Percentiles rank a stretch among this genome's conserved stretches.
Evolutionary conservation across 805 yeast species (phyloP).

Genomic region (Suhomyces faveliae): DNA sequence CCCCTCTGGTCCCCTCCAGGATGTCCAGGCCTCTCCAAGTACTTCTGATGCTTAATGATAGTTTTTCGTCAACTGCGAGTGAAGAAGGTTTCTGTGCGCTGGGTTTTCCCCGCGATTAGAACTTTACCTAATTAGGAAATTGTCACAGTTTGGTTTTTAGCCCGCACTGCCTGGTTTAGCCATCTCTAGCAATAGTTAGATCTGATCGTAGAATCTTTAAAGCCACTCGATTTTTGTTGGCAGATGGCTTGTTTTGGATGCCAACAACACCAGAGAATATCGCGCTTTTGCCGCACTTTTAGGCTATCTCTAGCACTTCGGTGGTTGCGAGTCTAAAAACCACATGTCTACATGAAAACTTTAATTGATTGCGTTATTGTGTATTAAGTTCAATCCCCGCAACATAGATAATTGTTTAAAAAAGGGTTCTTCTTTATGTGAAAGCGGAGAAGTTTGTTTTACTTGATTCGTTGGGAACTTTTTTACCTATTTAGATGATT

Average conservation of each 20-base stretch:
- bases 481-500: neutral
- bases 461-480: no score
- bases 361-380: no score
- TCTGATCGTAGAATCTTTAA: neutral
- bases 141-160: neutral
- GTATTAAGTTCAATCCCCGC: neutral
- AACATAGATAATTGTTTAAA: neutral
- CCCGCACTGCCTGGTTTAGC: neutral
- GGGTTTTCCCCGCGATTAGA: neutral
- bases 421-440: no score
- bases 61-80: neutral
- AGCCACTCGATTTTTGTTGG: no score
- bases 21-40: neutral
- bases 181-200: neutral
- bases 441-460: no score
- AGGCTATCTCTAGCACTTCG: no score
- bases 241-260: no score
- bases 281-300: no score
- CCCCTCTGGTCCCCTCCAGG: neutral
- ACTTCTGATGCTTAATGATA: neutral
- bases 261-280: no score
- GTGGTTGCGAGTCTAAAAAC: no score
- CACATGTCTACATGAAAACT: no score
- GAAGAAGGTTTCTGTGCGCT: neutral
- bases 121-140: neutral